Conservation (phyloP, 2,329 filamentous ascomycete species). For the Aplosporella prunicola region DNA sequence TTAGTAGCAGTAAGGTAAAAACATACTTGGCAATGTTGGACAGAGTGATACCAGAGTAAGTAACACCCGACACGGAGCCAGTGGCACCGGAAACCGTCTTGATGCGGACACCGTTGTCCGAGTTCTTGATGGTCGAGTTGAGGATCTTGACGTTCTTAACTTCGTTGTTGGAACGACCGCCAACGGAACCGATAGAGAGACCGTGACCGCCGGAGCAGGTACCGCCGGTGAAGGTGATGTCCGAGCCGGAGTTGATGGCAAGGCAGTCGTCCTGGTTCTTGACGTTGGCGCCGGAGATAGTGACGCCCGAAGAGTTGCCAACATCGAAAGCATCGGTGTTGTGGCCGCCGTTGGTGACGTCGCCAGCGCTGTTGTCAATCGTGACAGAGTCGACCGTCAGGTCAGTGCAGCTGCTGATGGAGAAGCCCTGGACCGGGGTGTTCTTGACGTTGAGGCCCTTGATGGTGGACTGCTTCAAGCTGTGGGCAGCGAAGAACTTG, state of each 20-base stretch:
- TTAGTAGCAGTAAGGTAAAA: too few species aligned
- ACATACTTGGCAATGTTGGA: constrained; percentile 34
- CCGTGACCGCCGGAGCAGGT: constrained; percentile 42
- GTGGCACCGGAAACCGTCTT: constrained; percentile 45
- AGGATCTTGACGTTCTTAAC: constrained; percentile 42
- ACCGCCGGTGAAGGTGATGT: constrained; percentile 3
- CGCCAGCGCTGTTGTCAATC: constrained; percentile 45
- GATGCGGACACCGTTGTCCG: constrained; percentile 44
- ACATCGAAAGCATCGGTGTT: constrained; percentile 48
- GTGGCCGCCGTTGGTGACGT: constrained; percentile 12
- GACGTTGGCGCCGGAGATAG: constrained; percentile 37
- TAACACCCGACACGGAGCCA: constrained; percentile 41
- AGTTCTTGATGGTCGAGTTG: constrained; percentile 38
- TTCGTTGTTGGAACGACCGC: constrained; percentile 41
- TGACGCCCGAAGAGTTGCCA: constrained; percentile 34
- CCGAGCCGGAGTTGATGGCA: constrained; percentile 43
- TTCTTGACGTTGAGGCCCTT: constrained; percentile 44
- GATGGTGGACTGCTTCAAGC: constrained; percentile 23
- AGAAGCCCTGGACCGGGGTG: constrained; percentile 44
- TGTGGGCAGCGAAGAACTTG: constrained; percentile 10
- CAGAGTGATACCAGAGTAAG: constrained; percentile 39
- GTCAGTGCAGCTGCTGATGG: constrained; percentile 28
- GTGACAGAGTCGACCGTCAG: constrained; percentile 38
- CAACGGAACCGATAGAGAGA: constrained; percentile 46
- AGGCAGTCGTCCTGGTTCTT: constrained; percentile 49